phyloP scores from a whole-genome alignment of 108 stramenopile species.

The Nannochloropsis salina region DNA sequence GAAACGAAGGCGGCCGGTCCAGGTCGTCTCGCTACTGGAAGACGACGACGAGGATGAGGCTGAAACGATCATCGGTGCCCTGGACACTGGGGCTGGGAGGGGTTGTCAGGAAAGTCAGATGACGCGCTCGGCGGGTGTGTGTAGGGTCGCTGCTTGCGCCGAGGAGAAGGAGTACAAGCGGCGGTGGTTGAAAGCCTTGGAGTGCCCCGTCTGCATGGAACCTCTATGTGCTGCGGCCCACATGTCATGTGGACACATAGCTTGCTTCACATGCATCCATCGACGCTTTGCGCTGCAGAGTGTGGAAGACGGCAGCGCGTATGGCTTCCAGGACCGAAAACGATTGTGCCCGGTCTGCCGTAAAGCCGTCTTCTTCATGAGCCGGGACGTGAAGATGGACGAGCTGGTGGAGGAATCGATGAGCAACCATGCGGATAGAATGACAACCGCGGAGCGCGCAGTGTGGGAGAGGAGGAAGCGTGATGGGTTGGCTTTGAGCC shows the following conservation, averaged over 20 bases:
- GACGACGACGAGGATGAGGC: neutral
- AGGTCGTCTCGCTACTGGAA: constrained; percentile 1
- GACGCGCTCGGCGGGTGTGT: neutral
- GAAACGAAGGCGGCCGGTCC: neutral
- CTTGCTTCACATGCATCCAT: neutral
- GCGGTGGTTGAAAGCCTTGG: neutral
- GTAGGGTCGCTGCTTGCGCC: neutral
- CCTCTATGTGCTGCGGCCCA: neutral
- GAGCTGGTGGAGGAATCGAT: neutral
- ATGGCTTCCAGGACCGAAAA: neutral
- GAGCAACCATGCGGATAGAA: neutral
- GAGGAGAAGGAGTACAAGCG: neutral
- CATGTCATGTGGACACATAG: neutral
- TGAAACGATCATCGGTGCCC: neutral
- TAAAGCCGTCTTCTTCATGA: neutral
- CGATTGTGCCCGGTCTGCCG: neutral
- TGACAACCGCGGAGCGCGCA: neutral
- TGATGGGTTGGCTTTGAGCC: neutral
- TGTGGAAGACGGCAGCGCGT: neutral
- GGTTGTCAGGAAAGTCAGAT: too few species aligned
- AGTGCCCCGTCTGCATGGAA: neutral
- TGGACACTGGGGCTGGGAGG: too few species aligned
- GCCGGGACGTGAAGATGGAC: neutral
- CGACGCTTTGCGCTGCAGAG: neutral
- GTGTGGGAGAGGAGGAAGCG: neutral